A percentile compares a stretch with the other conserved stretches of the same genome.
Evolutionary conservation across 2,329 filamentous ascomycete species (phyloP).

Genomic region (Canariomyces notabilis): DNA sequence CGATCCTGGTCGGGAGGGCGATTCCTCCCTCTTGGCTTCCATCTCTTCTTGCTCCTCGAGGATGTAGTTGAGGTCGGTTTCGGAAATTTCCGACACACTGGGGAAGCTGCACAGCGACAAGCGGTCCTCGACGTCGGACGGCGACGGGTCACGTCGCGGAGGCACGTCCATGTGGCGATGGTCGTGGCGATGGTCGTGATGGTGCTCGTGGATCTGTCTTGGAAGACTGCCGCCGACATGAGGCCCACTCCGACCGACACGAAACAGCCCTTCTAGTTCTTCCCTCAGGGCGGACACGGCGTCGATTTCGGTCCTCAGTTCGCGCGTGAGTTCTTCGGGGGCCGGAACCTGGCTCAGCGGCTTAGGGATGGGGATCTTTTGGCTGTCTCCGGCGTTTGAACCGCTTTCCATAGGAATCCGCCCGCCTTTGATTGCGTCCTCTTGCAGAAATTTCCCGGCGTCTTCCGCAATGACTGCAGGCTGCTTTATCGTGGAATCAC

Average conservation of each 20-base stretch:
- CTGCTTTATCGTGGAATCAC: background rate
- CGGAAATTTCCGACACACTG: slow-evolving; percentile 27
- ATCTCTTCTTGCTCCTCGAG: slow-evolving; percentile 15
- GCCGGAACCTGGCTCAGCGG: too few species aligned
- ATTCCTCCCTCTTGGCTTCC: slow-evolving; percentile 1
- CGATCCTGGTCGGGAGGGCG: slow-evolving; percentile 1
- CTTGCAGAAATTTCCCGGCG: background rate
- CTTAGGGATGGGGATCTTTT: too few species aligned
- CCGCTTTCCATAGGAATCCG: background rate
- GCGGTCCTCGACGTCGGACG: slow-evolving; percentile 5
- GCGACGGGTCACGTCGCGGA: too few species aligned
- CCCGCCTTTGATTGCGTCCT: background rate
- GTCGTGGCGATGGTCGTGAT: slow-evolving; percentile 7
- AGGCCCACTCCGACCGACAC: too few species aligned
- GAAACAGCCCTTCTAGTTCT: too few species aligned
- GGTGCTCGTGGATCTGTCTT: slow-evolving; percentile 11
- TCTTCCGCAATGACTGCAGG: background rate
- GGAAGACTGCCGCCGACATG: background rate
- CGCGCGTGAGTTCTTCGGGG: too few species aligned
- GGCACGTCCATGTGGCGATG: background rate
- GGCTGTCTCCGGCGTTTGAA: background rate
- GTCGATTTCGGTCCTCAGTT: too few species aligned
- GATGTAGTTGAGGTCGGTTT: slow-evolving; percentile 27
- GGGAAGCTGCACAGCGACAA: slow-evolving; percentile 17
- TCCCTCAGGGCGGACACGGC: too few species aligned